phyloP scores from a whole-genome alignment of 257 asterid genomes.

The Apocynum venetum region DNA sequence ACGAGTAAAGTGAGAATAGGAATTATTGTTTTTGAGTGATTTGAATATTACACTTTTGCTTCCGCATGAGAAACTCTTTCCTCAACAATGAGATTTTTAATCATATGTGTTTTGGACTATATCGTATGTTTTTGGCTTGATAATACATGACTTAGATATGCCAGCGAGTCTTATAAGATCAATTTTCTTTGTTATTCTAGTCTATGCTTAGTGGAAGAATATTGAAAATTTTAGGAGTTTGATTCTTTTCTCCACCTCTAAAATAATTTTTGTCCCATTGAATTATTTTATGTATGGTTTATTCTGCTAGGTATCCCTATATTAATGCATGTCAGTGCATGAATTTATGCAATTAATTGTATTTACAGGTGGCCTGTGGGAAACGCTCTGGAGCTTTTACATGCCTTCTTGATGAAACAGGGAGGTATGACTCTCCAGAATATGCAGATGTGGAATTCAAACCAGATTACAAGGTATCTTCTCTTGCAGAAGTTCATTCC shows the following conservation, averaged over 20 bases:
- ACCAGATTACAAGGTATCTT: slow-evolving; percentile 79
- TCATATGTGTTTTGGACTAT: neutral
- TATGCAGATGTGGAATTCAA: slow-evolving; percentile 47
- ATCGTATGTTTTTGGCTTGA: neutral
- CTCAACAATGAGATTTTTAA: neutral
- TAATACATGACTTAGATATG: neutral
- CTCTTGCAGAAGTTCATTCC: slow-evolving; percentile 58
- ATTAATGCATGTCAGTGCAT: neutral
- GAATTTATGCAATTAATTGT: neutral
- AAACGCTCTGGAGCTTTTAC: slow-evolving; percentile 83
- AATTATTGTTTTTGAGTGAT: neutral
- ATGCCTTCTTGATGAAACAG: slow-evolving; percentile 85
- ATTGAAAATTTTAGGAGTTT: neutral
- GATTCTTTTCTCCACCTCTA: neutral
- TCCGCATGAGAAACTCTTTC: neutral
- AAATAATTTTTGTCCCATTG: neutral
- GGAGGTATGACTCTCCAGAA: slow-evolving; percentile 66
- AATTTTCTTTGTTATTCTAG: neutral
- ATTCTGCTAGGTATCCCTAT: neutral
- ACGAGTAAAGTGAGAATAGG: neutral
- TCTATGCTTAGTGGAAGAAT: neutral
- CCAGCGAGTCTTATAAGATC: neutral
- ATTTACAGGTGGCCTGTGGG: slow-evolving; percentile 83
- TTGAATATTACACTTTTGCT: neutral
- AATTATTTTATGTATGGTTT: neutral